phyloP scores from a whole-genome alignment of 345 rosid species.

The Bretschneidera sinensis region DNA sequence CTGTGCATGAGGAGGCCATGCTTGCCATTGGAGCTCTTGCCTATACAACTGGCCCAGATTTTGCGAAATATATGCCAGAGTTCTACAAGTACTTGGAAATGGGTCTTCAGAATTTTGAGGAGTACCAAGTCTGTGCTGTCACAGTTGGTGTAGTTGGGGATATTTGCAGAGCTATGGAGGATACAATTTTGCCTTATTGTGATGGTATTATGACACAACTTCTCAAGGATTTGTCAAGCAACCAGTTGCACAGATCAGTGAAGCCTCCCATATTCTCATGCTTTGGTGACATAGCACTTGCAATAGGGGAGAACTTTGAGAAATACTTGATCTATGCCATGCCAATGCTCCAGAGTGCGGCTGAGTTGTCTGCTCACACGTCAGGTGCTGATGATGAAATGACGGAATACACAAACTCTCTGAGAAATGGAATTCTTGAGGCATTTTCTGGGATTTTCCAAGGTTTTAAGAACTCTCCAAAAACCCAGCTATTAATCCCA shows the following conservation, averaged over 20 bases:
- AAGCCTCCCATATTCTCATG: constrained; percentile 76
- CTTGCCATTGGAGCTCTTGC: constrained; percentile 80
- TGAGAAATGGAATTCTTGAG: constrained; percentile 70
- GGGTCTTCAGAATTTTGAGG: constrained; percentile 81
- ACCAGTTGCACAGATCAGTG: constrained; percentile 69
- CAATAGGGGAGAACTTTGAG: constrained; percentile 68
- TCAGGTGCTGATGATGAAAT: constrained; percentile 66
- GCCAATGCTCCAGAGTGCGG: constrained; percentile 80
- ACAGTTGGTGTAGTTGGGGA: constrained; percentile 80
- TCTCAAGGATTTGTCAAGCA: constrained; percentile 74
- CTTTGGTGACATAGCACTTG: constrained; percentile 73
- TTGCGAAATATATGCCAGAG: constrained; percentile 71
- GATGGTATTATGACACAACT: constrained; percentile 80
- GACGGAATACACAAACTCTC: constrained; percentile 64
- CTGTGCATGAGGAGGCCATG: constrained; percentile 83
- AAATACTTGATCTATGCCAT: constrained; percentile 64
- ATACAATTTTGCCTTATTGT: constrained; percentile 56
- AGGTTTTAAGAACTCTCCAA: constrained; percentile 73
- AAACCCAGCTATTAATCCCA: constrained; percentile 64
- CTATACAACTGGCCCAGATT: constrained; percentile 56
- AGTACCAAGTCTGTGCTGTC: constrained; percentile 68
- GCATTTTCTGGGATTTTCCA: constrained; percentile 77
- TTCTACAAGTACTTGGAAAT: constrained; percentile 63
- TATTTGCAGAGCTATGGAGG: constrained; percentile 63
- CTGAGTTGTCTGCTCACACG: constrained; percentile 59